Conservation (phyloP, 1,139 yeast genomes). For the Geotrichum klebahnii region DNA sequence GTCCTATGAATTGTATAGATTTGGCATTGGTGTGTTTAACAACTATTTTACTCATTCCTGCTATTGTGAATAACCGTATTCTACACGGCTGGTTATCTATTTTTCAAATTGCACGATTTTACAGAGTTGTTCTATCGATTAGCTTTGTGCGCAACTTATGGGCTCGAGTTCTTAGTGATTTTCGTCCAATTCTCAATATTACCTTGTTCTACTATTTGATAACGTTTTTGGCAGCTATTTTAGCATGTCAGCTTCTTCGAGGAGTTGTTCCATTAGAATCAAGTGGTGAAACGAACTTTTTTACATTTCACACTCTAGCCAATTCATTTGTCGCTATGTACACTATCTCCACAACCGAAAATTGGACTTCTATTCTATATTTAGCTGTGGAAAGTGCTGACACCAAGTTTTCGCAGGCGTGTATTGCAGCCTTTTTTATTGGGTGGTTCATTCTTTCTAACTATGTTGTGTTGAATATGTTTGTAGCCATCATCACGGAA, state of each 20-base stretch:
- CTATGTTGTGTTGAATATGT: slow-evolving; percentile 74
- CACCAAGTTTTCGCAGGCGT: slow-evolving; percentile 30
- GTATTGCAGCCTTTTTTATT: slow-evolving; percentile 55
- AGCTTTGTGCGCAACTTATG: slow-evolving; percentile 62
- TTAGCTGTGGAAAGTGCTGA: slow-evolving; percentile 33
- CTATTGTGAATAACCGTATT: slow-evolving; percentile 47
- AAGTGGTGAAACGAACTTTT: slow-evolving; percentile 35
- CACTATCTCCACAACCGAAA: slow-evolving; percentile 82
- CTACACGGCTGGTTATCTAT: slow-evolving; percentile 75
- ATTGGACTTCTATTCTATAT: slow-evolving; percentile 72
- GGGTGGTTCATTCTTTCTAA: slow-evolving; percentile 84
- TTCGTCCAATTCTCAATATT: slow-evolving; percentile 63
- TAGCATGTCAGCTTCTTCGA: slow-evolving; percentile 67
- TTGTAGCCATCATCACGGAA: slow-evolving; percentile 87
- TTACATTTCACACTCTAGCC: slow-evolving; percentile 68
- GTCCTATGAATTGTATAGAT: slow-evolving; percentile 59
- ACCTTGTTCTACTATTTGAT: slow-evolving; percentile 69
- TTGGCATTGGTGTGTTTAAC: slow-evolving; percentile 58
- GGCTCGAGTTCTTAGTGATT: slow-evolving; percentile 63
- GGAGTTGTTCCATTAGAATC: slow-evolving; percentile 55
- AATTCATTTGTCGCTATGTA: slow-evolving; percentile 73
- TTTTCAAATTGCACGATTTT: slow-evolving; percentile 71
- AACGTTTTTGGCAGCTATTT: slow-evolving; percentile 58
- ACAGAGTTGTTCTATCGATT: slow-evolving; percentile 61
- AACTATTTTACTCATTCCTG: slow-evolving; percentile 52